Evolutionary conservation across 805 yeast species (phyloP).

Genomic region (Candida stauntonica): DNA sequence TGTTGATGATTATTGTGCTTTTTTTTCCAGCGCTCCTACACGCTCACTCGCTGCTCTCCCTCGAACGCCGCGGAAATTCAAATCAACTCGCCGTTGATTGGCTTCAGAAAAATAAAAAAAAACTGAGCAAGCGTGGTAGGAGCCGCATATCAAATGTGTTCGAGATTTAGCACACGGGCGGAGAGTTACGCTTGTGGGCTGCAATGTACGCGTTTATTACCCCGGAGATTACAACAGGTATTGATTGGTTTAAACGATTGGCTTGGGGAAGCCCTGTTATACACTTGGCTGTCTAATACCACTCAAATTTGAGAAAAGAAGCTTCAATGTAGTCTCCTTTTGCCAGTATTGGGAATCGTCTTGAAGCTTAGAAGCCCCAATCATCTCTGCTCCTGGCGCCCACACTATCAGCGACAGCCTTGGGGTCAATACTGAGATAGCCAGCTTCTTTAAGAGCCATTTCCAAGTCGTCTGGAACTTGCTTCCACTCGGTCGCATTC

Average conservation of each 20-base stretch:
- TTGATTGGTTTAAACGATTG: too few species aligned
- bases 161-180: too few species aligned
- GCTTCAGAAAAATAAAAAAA: conserved; percentile 19
- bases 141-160: neutral
- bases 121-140: neutral
- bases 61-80: conserved; percentile 16
- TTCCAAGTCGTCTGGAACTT: conserved; percentile 34
- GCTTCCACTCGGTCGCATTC: conserved; percentile 28
- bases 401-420: neutral
- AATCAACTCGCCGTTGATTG: conserved; percentile 27
- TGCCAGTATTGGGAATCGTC: too few species aligned
- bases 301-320: too few species aligned
- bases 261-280: too few species aligned
- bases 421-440: conserved; percentile 1
- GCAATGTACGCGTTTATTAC: too few species aligned
- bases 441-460: conserved; percentile 7
- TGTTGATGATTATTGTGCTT: neutral
- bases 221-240: too few species aligned
- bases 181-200: too few species aligned
- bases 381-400: neutral
- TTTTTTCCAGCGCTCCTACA: neutral
- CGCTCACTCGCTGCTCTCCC: neutral
- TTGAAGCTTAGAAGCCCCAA: neutral
- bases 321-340: too few species aligned
- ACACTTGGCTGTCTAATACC: too few species aligned